Percentiles rank a stretch among this genome's conserved stretches.
Evolutionary conservation across 1,284 basidiomycete species (phyloP).

Genomic region (Heterobasidion annosum): DNA sequence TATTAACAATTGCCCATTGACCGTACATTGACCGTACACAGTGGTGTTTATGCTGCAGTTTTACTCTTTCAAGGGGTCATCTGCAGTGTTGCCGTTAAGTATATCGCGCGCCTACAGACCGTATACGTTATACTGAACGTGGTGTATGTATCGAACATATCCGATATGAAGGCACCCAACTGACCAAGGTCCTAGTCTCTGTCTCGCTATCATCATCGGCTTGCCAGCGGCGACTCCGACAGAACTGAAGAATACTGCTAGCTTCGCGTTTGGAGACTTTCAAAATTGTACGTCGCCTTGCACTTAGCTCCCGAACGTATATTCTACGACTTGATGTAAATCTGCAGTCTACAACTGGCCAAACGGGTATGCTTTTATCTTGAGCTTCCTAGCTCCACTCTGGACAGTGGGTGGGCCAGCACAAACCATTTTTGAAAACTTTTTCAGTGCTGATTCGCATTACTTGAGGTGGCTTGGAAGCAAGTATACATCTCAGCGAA

Average conservation of each 20-base stretch:
- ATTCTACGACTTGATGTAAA: background rate
- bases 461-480: slow-evolving; percentile 33
- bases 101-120: slow-evolving; percentile 69
- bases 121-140: slow-evolving; percentile 66
- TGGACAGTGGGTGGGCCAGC: slow-evolving; percentile 68
- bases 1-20: background rate
- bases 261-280: slow-evolving; percentile 59
- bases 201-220: slow-evolving; percentile 67
- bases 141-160: slow-evolving; percentile 29
- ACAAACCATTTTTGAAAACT: slow-evolving; percentile 17
- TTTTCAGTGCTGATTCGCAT: background rate
- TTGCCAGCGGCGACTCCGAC: slow-evolving; percentile 64
- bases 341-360: slow-evolving; percentile 58
- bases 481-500: slow-evolving; percentile 71
- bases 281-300: slow-evolving; percentile 18
- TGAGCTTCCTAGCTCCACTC: slow-evolving; percentile 67
- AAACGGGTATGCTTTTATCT: slow-evolving; percentile 64
- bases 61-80: slow-evolving; percentile 49
- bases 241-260: slow-evolving; percentile 57
- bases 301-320: background rate
- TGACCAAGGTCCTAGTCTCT: slow-evolving; percentile 35
- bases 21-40: slow-evolving; percentile 15
- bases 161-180: background rate
- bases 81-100: slow-evolving; percentile 56
- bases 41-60: slow-evolving; percentile 51